Evolutionary conservation across 2,329 filamentous ascomycete species (phyloP).

Genomic region (Monilinia vaccinii-corymbosi): DNA sequence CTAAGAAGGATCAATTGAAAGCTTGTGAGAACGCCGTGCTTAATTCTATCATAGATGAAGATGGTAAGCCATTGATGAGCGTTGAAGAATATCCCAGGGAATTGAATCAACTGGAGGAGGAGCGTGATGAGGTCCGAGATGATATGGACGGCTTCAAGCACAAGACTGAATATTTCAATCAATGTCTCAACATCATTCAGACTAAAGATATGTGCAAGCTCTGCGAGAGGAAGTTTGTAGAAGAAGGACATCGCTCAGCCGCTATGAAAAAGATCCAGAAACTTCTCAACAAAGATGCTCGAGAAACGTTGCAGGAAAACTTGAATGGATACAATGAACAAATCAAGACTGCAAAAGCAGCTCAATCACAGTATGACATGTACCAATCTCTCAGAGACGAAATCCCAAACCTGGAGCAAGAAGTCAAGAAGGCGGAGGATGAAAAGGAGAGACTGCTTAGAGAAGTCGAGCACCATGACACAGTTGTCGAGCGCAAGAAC

Average conservation of each 20-base stretch:
- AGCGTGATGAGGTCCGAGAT: conserved; percentile 45
- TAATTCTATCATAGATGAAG: conserved; percentile 36
- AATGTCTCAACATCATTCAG: conserved; percentile 56
- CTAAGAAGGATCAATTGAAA: conserved; percentile 53
- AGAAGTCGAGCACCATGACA: conserved; percentile 60
- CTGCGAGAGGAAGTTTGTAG: conserved; percentile 62
- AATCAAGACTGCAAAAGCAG: conserved; percentile 51
- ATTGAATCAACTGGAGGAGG: conserved; percentile 39
- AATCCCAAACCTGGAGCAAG: conserved; percentile 57
- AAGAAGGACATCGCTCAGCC: conserved; percentile 49
- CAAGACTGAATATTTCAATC: conserved; percentile 61
- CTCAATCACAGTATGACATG: conserved; percentile 61
- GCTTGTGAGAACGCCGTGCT: conserved; percentile 50
- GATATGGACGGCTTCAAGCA: conserved; percentile 62
- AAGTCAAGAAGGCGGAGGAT: conserved; percentile 51
- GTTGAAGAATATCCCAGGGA: conserved; percentile 47
- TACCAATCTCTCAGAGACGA: conserved; percentile 61
- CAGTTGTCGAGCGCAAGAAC: conserved; percentile 52
- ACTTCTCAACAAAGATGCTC: conserved; percentile 51
- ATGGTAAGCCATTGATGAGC: conserved; percentile 33
- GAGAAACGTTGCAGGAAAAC: conserved; percentile 52
- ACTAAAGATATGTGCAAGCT: conserved; percentile 66
- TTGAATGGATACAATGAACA: conserved; percentile 42
- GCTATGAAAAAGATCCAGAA: conserved; percentile 60
- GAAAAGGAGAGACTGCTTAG: conserved; percentile 52